phyloP scores from a whole-genome alignment of 257 asterid species.

The Capsicum pubescens region DNA sequence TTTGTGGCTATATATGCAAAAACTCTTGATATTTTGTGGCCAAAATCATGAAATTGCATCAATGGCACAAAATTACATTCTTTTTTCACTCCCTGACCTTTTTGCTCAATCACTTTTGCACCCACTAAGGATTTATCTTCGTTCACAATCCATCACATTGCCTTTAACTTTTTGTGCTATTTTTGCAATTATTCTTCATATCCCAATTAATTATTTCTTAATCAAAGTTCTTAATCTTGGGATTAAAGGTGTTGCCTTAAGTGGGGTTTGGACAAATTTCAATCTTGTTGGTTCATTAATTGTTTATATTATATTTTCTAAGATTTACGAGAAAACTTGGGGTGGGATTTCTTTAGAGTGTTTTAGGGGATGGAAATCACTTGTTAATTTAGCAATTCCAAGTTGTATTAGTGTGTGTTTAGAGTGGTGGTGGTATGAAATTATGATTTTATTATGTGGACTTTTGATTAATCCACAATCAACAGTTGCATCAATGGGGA shows the following conservation, averaged over 20 bases:
- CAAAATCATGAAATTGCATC: slow-evolving; percentile 43
- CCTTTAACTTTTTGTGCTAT: slow-evolving; percentile 49
- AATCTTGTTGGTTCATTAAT: slow-evolving; percentile 43
- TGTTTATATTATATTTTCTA: slow-evolving; percentile 30
- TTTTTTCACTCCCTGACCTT: slow-evolving; percentile 48
- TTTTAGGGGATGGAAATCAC: slow-evolving; percentile 38
- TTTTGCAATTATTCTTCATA: slow-evolving; percentile 37
- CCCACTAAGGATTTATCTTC: slow-evolving; percentile 45
- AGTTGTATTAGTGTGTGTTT: slow-evolving; percentile 49
- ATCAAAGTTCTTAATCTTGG: slow-evolving; percentile 43
- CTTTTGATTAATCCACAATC: slow-evolving; percentile 42
- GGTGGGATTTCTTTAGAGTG: slow-evolving; percentile 39
- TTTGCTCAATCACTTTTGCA: slow-evolving; percentile 43
- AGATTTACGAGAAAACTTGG: slow-evolving; percentile 40
- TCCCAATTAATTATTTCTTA: slow-evolving; percentile 46
- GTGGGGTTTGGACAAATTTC: slow-evolving; percentile 49
- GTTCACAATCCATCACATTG: slow-evolving; percentile 48
- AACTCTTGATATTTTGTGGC: slow-evolving; percentile 40
- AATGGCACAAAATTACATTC: slow-evolving; percentile 40
- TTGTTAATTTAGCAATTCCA: slow-evolving; percentile 44
- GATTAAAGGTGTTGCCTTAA: slow-evolving; percentile 44
- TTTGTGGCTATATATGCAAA: slow-evolving; percentile 47
- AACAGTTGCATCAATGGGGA: slow-evolving; percentile 50
- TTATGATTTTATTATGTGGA: slow-evolving; percentile 49
- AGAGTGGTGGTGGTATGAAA: slow-evolving; percentile 61